phyloP scores from a whole-genome alignment of 768 basidiomycete genomes.

The Lyophyllum atratum region DNA sequence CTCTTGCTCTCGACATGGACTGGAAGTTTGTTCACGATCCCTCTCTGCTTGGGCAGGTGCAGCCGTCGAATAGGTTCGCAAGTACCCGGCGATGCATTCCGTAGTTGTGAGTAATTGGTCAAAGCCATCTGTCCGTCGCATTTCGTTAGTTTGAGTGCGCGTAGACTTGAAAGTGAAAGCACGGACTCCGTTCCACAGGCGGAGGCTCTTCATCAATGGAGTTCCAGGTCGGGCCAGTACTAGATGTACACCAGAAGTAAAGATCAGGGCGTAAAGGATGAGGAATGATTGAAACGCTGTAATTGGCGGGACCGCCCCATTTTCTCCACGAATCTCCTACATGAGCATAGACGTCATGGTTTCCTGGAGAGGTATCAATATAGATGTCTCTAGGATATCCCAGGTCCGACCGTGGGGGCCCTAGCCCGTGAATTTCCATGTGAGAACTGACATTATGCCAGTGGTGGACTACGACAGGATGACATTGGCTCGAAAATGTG shows the following conservation, averaged over 20 bases:
- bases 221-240: neutral
- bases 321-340: neutral
- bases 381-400: conserved; percentile 9
- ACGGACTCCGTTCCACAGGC: neutral
- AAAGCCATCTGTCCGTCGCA: neutral
- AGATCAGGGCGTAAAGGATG: neutral
- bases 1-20: neutral
- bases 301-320: neutral
- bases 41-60: neutral
- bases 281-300: neutral
- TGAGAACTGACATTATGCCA: neutral
- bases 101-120: neutral
- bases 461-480: neutral
- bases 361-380: conserved; percentile 1
- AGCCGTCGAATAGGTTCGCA: neutral
- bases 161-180: neutral
- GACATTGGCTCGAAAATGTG: too few relatives aligned
- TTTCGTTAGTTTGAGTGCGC: neutral
- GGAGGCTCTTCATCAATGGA: neutral
- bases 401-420: neutral
- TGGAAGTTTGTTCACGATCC: neutral
- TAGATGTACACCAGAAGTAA: neutral
- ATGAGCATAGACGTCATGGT: conserved; percentile 1
- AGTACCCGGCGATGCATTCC: neutral
- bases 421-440: conserved; percentile 1